phyloP scores from a whole-genome alignment of 441 rosid genomes.

The Syzygium malaccense region DNA sequence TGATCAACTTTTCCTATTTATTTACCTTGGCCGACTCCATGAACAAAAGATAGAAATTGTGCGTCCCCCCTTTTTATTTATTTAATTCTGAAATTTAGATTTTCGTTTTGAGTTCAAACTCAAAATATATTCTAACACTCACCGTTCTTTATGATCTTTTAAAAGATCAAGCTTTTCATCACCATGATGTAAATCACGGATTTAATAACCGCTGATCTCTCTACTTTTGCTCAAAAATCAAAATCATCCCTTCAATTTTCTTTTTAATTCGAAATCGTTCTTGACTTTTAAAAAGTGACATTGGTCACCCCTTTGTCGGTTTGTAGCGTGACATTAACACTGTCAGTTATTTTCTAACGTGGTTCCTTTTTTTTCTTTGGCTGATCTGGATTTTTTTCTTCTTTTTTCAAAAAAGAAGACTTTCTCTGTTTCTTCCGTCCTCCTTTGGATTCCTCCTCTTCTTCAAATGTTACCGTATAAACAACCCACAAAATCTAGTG shows the following conservation, averaged over 20 bases:
- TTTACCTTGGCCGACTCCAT: too few relatives aligned
- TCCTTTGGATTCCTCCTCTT: too few relatives aligned
- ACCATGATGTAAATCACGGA: too few relatives aligned
- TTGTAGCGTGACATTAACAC: not conserved
- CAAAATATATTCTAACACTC: too few relatives aligned
- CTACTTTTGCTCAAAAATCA: not conserved
- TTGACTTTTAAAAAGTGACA: not conserved
- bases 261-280: not conserved
- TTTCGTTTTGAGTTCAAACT: too few relatives aligned
- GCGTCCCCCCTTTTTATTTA: too few relatives aligned
- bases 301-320: not conserved
- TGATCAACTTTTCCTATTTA: too few relatives aligned
- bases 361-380: not conserved
- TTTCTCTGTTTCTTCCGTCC: not conserved
- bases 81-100: too few relatives aligned
- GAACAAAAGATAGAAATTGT: too few relatives aligned
- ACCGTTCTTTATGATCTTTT: not conserved
- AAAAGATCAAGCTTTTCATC: not conserved
- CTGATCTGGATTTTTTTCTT: not conserved
- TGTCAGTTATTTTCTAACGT: not conserved
- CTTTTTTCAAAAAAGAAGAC: not conserved
- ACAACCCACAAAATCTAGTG: not conserved
- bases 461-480: not conserved
- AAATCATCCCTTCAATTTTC: not conserved
- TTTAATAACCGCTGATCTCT: not conserved